Base-by-base conservation (phyloP, 1,284 basidiomycete species). In the Cutaneotrichosporon arboriforme region DNA sequence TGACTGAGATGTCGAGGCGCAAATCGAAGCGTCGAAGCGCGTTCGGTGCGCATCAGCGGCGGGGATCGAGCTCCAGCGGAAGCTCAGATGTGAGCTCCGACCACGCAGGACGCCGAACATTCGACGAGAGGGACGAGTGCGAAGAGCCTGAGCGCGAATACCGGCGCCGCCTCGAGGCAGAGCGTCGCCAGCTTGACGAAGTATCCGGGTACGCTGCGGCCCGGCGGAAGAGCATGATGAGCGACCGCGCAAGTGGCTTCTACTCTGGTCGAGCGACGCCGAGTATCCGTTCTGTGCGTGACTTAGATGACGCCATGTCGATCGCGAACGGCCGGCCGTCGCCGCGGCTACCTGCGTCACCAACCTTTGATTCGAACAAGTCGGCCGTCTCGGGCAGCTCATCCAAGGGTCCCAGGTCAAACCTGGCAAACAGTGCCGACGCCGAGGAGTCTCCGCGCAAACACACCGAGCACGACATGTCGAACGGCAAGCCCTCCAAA, bases 11-110 rank as follows among this genome's bases (percentile, higher is more conserved):
- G 51, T 65, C 68, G 10, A 46, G 70, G 35, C 62, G 64, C 4
- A 71, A 72, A 44, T 70, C 65, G 17, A 61, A 63, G 18, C 58
- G 67, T 33, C 52, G 67, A 15, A 65, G 65, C 15, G 74, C 73
- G 3, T 74, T 75, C 51, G 73, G 73, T 4, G 59, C 61, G 31
- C 17, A 45, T 20, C 64, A 66, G 35, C 53, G 64, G 23, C 51
- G 68, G 40, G 59, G 61, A 18, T 63, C 55, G 13, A 26, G 33
- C 33, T 57, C 52, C n/a, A 53, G 47, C n/a, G 49, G 35, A 12
- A 50, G 34, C 23, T 55, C 58, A 0, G 43, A 41, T 8, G 49
- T 39, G 8, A 55, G 54, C 40, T 41, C 46, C 1, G 55, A 54
- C 23, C 49, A 46, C 23, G 46, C 39, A 15, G 49, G n/a, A 31